Evolutionary conservation across 2,329 filamentous ascomycete genomes (phyloP).

Genomic region (Sphaerostilbella broomeana): DNA sequence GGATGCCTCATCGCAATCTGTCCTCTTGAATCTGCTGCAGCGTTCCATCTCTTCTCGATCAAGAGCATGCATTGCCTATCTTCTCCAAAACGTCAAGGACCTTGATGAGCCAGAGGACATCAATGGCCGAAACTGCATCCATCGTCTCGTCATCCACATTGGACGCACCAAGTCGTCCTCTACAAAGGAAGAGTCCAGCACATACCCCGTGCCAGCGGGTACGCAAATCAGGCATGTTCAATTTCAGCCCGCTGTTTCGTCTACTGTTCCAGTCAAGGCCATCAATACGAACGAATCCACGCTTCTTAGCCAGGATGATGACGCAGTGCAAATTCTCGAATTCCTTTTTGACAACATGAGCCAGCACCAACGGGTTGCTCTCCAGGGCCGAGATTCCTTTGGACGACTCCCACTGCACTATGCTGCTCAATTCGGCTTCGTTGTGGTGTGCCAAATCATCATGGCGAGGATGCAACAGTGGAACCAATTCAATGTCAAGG

Average conservation of each 20-base stretch:
- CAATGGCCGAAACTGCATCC: constrained; percentile 87
- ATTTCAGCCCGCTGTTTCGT: constrained; percentile 70
- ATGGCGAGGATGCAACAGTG: constrained; percentile 86
- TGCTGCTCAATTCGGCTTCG: constrained; percentile 89
- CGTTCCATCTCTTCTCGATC: constrained; percentile 66
- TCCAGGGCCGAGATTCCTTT: constrained; percentile 67
- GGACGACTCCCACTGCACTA: constrained; percentile 87
- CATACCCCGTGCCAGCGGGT: constrained; percentile 42
- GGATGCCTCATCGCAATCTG: constrained; percentile 44
- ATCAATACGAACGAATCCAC: constrained; percentile 62
- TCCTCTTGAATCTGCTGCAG: constrained; percentile 77
- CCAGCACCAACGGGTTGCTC: constrained; percentile 58
- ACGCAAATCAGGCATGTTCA: constrained; percentile 60
- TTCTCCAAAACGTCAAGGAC: constrained; percentile 62
- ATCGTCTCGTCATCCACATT: constrained; percentile 86
- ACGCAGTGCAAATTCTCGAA: constrained; percentile 62
- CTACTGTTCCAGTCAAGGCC: constrained; percentile 52
- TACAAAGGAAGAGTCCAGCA: constrained; percentile 45
- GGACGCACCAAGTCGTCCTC: constrained; percentile 60
- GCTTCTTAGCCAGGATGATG: constrained; percentile 61
- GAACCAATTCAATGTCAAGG: constrained; percentile 75
- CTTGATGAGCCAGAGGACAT: constrained; percentile 87
- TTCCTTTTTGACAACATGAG: constrained; percentile 62
- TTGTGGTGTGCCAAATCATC: constrained; percentile 80
- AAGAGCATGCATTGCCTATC: constrained; percentile 60